Evolutionary conservation across 768 basidiomycete genomes (phyloP), one percentile per base, ranked within the genome.

Genomic region (Pisolithus albus): DNA sequence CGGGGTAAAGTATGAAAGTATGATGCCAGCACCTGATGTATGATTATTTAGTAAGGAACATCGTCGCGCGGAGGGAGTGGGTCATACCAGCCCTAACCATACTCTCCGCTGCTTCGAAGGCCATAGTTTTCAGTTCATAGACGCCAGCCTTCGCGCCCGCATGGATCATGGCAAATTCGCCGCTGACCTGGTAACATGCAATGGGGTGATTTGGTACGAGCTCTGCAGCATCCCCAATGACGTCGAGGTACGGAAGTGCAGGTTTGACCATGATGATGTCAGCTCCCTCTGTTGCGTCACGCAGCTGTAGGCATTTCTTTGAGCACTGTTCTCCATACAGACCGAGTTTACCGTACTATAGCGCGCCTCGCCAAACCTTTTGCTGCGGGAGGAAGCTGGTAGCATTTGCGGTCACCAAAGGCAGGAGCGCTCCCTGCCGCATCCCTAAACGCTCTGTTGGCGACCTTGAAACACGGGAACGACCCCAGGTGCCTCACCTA

Each of bases 211-310:
- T 84, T 0, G 82, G 81, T 5, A 89, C 84, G 40, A 96, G 77
- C 58, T 83, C 70, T 4, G 84, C 81, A 15, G 91, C 92, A 62
- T 96, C 92, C 30, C 88, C 79, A 58, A 99, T 88, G 70, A 98
- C 86, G 70, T 99, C 96, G 47, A 98, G 88, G 72, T 98, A 98
- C 0, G 96, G 94, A 54, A 98, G 70, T 0, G 92, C 80, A 18
- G 96, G 96, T 65, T 99, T 99, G 65, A 99, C 92, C 94, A 99
- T 98, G 65, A 99, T 83, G 62, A 99, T 90, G 64, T 99, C 96
- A 16, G 96, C 96, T 18, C 96, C 96, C 73, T 98, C 96, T 8
- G 63, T 70, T 0, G 80, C 76, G 66, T 99, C 96, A 36, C 96
- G 88, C 76, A 82, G 75, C 94, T 97, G 61, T 37, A 28, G 43